phyloP scores from a whole-genome alignment of 371 early-diverging fungal genomes.

The Circinella minor region DNA sequence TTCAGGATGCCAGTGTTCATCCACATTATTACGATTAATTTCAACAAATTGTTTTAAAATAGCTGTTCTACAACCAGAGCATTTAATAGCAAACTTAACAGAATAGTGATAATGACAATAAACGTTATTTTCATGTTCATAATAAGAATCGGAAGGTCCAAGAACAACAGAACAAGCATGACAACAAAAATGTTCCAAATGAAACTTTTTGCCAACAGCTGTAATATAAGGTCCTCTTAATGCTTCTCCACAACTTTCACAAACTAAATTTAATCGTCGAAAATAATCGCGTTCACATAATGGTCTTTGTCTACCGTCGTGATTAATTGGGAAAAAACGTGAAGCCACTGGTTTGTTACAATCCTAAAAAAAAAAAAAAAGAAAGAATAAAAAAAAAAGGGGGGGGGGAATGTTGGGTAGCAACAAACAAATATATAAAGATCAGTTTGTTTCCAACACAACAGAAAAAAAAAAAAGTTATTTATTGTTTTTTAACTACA shows the following conservation, averaged over 20 bases:
- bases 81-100: slow-evolving; percentile 66
- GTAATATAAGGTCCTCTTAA: slow-evolving; percentile 92
- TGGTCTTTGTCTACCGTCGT: slow-evolving; percentile 58
- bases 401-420: background rate
- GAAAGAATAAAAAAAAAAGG: background rate
- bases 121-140: slow-evolving; percentile 89
- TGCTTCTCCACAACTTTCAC: slow-evolving; percentile 89
- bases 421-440: background rate
- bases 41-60: slow-evolving; percentile 96
- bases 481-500: too few species aligned
- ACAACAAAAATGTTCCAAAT: slow-evolving; percentile 96
- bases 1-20: slow-evolving; percentile 97
- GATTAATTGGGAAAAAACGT: slow-evolving; percentile 85
- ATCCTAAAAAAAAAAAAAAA: slow-evolving; percentile 57
- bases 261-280: slow-evolving; percentile 81
- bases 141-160: slow-evolving; percentile 95
- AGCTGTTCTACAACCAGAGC: slow-evolving; percentile 94
- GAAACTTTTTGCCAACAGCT: slow-evolving; percentile 91
- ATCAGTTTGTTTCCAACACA: background rate
- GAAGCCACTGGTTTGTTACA: slow-evolving; percentile 86
- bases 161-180: slow-evolving; percentile 93
- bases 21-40: slow-evolving; percentile 78
- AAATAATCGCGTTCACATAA: slow-evolving; percentile 91
- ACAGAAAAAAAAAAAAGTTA: too few species aligned
- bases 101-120: slow-evolving; percentile 97